A percentile compares a stretch with the other conserved stretches of the same genome.
These are phyloP conservation scores for Neospermospora avenae DNA, from an alignment of 2,329 filamentous ascomycete species.

Conservation along the genomic window DNA sequence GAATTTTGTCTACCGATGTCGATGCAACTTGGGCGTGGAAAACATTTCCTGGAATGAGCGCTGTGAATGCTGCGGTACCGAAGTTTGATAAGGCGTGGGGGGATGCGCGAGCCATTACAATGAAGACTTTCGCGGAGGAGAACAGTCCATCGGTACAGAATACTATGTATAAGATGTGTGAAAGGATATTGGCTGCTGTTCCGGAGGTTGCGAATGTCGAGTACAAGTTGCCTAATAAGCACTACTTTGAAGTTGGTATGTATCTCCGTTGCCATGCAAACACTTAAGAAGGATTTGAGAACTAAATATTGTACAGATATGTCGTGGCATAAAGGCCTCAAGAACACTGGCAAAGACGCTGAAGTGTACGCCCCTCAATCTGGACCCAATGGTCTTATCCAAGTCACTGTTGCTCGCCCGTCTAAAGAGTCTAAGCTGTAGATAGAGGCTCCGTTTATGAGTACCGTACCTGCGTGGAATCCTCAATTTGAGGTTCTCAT, in stretches of 20 bases:
- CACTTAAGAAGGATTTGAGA: neutral
- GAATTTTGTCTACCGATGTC: conserved; percentile 91
- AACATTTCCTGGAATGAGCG: conserved; percentile 60
- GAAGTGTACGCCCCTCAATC: conserved; percentile 94
- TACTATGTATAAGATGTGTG: conserved; percentile 99
- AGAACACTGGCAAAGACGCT: conserved; percentile 94
- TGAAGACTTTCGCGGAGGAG: conserved; percentile 87
- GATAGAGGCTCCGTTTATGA: conserved; percentile 7
- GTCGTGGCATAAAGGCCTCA: conserved; percentile 91
- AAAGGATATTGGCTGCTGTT: conserved; percentile 74
- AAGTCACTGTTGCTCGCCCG: conserved; percentile 74
- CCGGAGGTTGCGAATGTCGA: conserved; percentile 70
- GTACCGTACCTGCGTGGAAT: neutral
- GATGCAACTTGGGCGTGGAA: conserved; percentile 86
- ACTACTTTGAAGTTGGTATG: conserved; percentile 94
- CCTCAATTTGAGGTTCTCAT: neutral
- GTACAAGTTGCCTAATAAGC: conserved; percentile 93
- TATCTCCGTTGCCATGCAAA: conserved; percentile 25
- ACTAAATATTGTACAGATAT: conserved; percentile 57
- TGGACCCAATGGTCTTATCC: conserved; percentile 91
- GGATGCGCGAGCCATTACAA: conserved; percentile 76
- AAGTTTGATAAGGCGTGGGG: conserved; percentile 79
- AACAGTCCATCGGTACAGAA: conserved; percentile 90
- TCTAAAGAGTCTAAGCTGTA: conserved; percentile 29
- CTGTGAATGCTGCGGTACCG: conserved; percentile 60